These are phyloP conservation scores for Colletotrichum chlorophyti DNA, from an alignment of 2,329 filamentous ascomycete genomes.

Conservation along the genomic window DNA sequence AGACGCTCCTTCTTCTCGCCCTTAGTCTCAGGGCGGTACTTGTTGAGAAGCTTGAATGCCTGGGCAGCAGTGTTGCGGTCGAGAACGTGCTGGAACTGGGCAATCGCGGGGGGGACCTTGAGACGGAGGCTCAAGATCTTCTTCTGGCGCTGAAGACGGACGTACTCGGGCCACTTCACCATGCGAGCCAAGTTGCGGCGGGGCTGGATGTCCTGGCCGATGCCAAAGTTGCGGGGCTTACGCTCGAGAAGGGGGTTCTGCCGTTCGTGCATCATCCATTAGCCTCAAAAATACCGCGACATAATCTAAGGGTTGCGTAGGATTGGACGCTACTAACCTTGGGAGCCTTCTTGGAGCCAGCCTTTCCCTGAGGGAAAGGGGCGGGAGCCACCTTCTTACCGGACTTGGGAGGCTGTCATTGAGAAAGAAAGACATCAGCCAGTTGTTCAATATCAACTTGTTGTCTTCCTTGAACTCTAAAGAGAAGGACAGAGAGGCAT, in stretches of 20 bases:
- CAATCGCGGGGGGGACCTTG: constrained; percentile 96
- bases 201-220: constrained; percentile 98
- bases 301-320: no score
- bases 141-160: constrained; percentile 92
- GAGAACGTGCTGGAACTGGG: constrained; percentile 97
- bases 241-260: constrained; percentile 99
- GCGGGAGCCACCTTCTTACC: constrained; percentile 98
- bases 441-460: constrained; percentile 77
- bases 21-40: constrained; percentile 99
- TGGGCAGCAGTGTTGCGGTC: constrained; percentile 97
- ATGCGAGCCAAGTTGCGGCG: constrained; percentile 95
- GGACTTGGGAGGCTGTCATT: constrained; percentile 99
- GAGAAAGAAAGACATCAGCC: constrained; percentile 99
- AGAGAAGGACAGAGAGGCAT: constrained; percentile 58
- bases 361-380: constrained; percentile 95
- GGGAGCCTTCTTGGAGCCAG: constrained; percentile 88
- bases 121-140: constrained; percentile 98
- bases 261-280: constrained; percentile 25
- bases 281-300: constrained; percentile 27
- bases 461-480: constrained; percentile 93
- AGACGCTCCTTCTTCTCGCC: constrained; percentile 99
- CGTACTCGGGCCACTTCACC: constrained; percentile 99
- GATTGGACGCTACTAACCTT: constrained; percentile 77
- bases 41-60: constrained; percentile 99
- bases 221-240: constrained; percentile 95